Conservation (phyloP, 352 stramenopile species). For the Globisporangium radiosum region DNA sequence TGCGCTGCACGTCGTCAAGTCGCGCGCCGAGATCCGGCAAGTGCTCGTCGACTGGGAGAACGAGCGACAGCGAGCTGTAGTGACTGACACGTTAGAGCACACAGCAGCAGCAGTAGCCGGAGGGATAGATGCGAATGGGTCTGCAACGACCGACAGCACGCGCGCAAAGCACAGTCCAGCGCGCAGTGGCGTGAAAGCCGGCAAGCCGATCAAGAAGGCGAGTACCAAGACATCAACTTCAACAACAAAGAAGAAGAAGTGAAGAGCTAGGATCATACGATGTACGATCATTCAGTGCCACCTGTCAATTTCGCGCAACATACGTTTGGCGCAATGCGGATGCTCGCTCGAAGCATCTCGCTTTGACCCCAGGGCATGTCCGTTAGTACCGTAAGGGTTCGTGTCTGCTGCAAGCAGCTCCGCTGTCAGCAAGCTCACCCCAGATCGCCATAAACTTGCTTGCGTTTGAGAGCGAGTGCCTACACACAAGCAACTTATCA, state of each 20-base stretch:
- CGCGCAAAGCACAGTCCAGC: not conserved
- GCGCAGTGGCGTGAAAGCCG: not conserved
- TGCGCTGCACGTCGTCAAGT: slow-evolving; percentile 77
- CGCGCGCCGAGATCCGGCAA: slow-evolving; percentile 58
- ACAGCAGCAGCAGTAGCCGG: not conserved
- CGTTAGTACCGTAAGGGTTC: not conserved
- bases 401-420: slow-evolving; percentile 12
- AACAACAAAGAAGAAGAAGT: not conserved
- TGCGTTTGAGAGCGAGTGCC: too few relatives aligned
- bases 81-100: too few relatives aligned
- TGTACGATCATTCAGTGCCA: slow-evolving; percentile 1
- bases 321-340: too few relatives aligned
- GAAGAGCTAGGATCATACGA: not conserved
- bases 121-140: not conserved
- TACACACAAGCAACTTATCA: too few relatives aligned
- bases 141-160: not conserved
- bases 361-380: not conserved
- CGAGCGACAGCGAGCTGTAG: slow-evolving; percentile 16
- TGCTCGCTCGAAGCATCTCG: too few relatives aligned
- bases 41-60: slow-evolving; percentile 67
- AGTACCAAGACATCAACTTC: not conserved
- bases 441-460: slow-evolving; percentile 17
- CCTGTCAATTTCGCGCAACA: not conserved
- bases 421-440: slow-evolving; percentile 18
- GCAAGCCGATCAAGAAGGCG: not conserved